Base-by-base conservation (phyloP, 352 stramenopile species). In the Pythium plurisporium region DNA sequence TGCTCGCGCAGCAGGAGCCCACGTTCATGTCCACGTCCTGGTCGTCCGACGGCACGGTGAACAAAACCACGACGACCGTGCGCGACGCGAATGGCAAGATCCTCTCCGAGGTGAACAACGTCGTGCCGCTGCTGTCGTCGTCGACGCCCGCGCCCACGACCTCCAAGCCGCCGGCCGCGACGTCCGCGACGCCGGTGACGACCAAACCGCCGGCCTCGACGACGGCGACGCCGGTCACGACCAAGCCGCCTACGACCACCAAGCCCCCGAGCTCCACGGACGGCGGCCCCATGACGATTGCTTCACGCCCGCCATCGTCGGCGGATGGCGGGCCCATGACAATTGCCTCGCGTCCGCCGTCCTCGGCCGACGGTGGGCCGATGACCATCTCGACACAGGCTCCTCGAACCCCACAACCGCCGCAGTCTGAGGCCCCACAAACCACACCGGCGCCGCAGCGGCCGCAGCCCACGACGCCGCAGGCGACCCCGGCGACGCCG, bases 341-440 rank as follows among this genome's bases (percentile, higher is more conserved):
- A 19, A 52, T 49, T 6, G 17, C 22, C 5, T 30, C 31, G 1
- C 29, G 22, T 12, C 7, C 31, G 31, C 46, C 46, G 29, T 40
- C 44, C 1, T 22, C 29, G n/a, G 15, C 10, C 5, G 53, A 61
- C 17, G 53, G 31, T 17, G 53, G 53, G 1, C 47, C 56, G 15
- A 64, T 58, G 34, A 64, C 56, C 27, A 47, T 58, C 11, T 20
- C 38, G 12, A 58, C 56, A 4, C 46, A 44, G 27, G 12, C 22
- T 15, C 53, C 50, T 19, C 41, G 42, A 26, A 4, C 54, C 5
- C 23, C 55, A n/a, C 44, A 63, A 38, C 14, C 55, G 29, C 55
- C 45, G 15, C 55, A 54, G 45, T 33, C 30, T 6, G 20, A 43
- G 23, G n/a, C 40, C 2, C 41, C 52, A 3, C 40, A 43, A 31